A percentile compares a stretch with the other conserved stretches of the same genome.
Evolutionary conservation across 2,329 filamentous ascomycete genomes (phyloP).

Genomic region (Xylaria digitata): DNA sequence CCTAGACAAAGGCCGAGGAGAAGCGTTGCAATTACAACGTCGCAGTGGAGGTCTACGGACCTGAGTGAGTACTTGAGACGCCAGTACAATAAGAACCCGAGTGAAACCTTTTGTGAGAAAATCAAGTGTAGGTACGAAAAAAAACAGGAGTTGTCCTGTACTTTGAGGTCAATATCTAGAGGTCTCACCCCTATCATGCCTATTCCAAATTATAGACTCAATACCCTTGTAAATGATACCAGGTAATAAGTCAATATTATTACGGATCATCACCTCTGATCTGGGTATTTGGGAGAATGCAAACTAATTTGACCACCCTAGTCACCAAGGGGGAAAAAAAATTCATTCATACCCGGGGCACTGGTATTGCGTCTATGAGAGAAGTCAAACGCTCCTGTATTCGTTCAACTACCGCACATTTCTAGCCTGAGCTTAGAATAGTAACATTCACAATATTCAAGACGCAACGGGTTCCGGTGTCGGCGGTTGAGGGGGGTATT

Average conservation of each 20-base stretch:
- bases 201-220: background rate
- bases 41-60: background rate
- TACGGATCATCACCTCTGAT: background rate
- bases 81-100: no score
- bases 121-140: no score
- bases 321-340: no score
- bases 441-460: background rate
- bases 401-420: constrained; percentile 6
- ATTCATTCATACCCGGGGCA: background rate
- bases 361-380: background rate
- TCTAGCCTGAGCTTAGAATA: background rate
- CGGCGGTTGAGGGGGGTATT: background rate
- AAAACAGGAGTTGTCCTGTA: no score
- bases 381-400: background rate
- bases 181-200: background rate
- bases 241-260: background rate
- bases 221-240: background rate
- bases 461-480: background rate
- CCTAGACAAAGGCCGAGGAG: background rate
- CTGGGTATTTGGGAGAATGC: background rate
- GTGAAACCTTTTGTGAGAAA: no score
- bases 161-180: background rate
- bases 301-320: background rate
- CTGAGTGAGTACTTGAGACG: background rate
- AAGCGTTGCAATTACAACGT: background rate